Percentiles rank a stretch among this genome's conserved stretches.
Evolutionary conservation across 164 flowering plant species (phyloP).

Genomic region (Aristolochia californica): DNA sequence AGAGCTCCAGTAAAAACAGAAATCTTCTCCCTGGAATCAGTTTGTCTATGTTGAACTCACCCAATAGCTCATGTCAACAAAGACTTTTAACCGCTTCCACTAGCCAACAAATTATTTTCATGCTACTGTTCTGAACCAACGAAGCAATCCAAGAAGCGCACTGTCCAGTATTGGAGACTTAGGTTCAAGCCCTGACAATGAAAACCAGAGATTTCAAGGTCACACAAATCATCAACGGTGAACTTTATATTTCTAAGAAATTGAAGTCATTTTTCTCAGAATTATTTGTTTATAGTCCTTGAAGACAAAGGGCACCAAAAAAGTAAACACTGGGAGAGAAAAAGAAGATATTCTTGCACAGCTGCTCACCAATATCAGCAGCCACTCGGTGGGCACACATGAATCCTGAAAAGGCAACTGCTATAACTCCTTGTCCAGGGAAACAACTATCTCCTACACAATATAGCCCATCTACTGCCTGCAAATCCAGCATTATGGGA

Average conservation of each 20-base stretch:
- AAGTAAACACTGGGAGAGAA: neutral
- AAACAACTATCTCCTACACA: conserved; percentile 99
- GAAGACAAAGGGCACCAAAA: neutral
- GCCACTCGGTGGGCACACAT: conserved; percentile 99
- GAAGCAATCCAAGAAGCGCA: conserved; percentile 60
- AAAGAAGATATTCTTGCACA: neutral
- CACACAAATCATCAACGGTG: no score
- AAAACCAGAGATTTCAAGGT: neutral
- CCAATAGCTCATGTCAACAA: neutral
- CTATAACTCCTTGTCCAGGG: conserved; percentile 99
- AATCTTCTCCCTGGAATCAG: no score
- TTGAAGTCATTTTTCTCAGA: neutral
- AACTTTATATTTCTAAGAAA: neutral
- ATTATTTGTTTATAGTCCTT: neutral
- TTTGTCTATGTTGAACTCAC: no score
- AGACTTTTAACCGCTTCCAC: neutral
- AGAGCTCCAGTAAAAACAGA: no score
- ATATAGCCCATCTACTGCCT: conserved; percentile 81
- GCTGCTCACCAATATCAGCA: conserved; percentile 81
- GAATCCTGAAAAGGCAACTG: conserved; percentile 92
- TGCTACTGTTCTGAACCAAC: conserved; percentile 86
- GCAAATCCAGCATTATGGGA: conserved; percentile 8
- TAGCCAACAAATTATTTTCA: conserved; percentile 14
- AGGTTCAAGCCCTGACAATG: conserved; percentile 56
- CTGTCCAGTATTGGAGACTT: conserved; percentile 63